Evolutionary conservation across 2,329 filamentous ascomycete genomes (phyloP).

Genomic region (Aspergillus quadrilineatus): DNA sequence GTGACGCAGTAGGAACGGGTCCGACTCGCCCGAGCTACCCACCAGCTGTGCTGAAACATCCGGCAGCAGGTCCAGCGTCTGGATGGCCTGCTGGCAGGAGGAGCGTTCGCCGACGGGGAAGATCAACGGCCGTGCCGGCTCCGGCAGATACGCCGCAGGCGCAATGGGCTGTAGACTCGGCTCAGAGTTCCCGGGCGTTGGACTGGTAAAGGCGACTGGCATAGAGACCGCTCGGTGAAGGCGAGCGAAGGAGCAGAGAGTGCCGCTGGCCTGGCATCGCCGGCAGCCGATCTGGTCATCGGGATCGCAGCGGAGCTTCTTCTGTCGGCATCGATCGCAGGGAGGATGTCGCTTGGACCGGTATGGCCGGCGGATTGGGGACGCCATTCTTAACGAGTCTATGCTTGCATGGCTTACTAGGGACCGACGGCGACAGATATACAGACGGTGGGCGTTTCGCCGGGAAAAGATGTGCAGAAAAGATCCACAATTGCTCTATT

Average conservation of each 20-base stretch:
- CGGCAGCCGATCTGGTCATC: constrained; percentile 25
- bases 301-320: constrained; percentile 33
- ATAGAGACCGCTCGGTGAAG: constrained; percentile 1
- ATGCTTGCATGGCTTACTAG: background rate
- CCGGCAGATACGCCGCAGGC: background rate
- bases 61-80: constrained; percentile 32
- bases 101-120: constrained; percentile 1
- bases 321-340: constrained; percentile 34
- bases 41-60: constrained; percentile 29
- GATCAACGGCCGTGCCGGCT: background rate
- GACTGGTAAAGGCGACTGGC: background rate
- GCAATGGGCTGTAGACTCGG: background rate
- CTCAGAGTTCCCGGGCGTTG: background rate
- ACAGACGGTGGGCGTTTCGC: background rate
- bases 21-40: constrained; percentile 35
- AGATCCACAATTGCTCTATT: background rate
- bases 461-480: background rate
- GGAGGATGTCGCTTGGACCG: constrained; percentile 36
- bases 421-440: background rate
- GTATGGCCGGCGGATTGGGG: constrained; percentile 26
- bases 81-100: constrained; percentile 21
- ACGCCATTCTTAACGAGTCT: background rate
- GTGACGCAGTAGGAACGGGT: constrained; percentile 39
- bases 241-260: constrained; percentile 1
- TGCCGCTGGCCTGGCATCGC: constrained; percentile 19